Evolutionary conservation across 176 grass and related monocot genomes (phyloP).

Genomic region (Cenchrus purpureus): DNA sequence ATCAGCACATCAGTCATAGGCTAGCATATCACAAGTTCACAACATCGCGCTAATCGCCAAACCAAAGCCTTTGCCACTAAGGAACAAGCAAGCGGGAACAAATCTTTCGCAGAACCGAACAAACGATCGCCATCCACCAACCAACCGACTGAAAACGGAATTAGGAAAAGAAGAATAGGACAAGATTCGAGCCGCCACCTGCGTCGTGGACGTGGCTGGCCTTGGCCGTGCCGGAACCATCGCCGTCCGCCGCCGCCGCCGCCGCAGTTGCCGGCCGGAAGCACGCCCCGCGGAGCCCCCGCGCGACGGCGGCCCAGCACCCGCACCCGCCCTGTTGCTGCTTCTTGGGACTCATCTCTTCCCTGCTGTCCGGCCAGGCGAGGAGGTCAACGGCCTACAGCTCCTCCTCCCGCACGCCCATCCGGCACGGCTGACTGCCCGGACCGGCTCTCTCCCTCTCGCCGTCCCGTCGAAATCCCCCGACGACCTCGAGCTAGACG

Average conservation of each 20-base stretch:
- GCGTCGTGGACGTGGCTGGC: slow-evolving; percentile 79
- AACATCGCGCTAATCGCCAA: slow-evolving; percentile 16
- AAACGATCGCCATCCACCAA: slow-evolving; percentile 38
- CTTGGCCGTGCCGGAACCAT: slow-evolving; percentile 49
- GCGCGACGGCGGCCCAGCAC: slow-evolving; percentile 77
- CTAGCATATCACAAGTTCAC: background rate
- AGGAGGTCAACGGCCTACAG: slow-evolving; percentile 20
- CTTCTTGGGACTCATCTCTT: slow-evolving; percentile 31
- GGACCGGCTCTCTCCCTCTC: background rate
- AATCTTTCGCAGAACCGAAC: slow-evolving; percentile 30
- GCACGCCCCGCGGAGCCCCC: slow-evolving; percentile 65
- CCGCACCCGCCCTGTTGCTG: slow-evolving; percentile 49
- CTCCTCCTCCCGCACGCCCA: background rate
- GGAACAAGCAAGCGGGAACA: slow-evolving; percentile 34
- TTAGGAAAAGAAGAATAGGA: background rate
- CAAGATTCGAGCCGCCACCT: slow-evolving; percentile 46
- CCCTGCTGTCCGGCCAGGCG: background rate
- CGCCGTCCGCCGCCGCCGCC: background rate
- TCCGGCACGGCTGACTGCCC: background rate
- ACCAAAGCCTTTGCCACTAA: slow-evolving; percentile 13
- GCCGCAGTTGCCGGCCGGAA: slow-evolving; percentile 30
- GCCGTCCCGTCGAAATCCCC: slow-evolving; percentile 31
- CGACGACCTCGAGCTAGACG: background rate
- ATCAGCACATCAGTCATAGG: background rate
- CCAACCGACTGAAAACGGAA: background rate